These are phyloP conservation scores for Phymatotrichopsis omnivora DNA, from an alignment of 2,329 filamentous ascomycete genomes.

Conservation along the genomic window DNA sequence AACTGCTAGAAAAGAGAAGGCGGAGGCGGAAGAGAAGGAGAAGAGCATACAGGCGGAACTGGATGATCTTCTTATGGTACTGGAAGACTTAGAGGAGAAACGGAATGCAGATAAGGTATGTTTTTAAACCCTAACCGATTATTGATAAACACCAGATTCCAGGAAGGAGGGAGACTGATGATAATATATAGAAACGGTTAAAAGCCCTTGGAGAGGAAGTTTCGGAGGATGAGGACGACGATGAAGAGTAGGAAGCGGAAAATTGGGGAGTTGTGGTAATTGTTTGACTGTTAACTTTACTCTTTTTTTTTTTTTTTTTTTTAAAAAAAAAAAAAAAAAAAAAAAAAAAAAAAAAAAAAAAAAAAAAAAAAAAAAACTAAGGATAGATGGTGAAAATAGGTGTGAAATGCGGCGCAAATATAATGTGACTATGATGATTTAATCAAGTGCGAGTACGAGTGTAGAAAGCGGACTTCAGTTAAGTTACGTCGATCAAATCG, in stretches of 20 bases:
- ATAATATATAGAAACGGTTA: conserved; percentile 44
- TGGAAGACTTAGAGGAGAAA: conserved; percentile 71
- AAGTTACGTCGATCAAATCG: too few relatives aligned
- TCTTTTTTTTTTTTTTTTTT: too few relatives aligned
- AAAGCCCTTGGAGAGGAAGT: conserved; percentile 58
- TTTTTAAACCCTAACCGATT: conserved; percentile 11
- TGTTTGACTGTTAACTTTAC: too few relatives aligned
- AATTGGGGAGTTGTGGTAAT: conserved; percentile 33
- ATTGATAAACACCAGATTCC: neutral
- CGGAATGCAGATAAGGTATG: conserved; percentile 61
- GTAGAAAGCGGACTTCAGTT: too few relatives aligned
- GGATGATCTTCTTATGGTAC: conserved; percentile 72
- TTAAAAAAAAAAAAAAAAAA: too few relatives aligned
- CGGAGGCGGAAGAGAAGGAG: conserved; percentile 51
- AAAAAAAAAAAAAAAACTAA: too few relatives aligned
- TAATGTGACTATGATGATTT: too few relatives aligned
- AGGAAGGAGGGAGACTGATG: conserved; percentile 9
- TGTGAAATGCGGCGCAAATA: too few relatives aligned
- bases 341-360: too few relatives aligned
- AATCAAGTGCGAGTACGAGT: too few relatives aligned
- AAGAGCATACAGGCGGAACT: conserved; percentile 59
- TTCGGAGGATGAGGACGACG: conserved; percentile 65
- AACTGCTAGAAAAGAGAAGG: conserved; percentile 23
- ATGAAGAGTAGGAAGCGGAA: conserved; percentile 32
- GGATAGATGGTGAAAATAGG: too few relatives aligned